These are phyloP conservation scores for Arctium minus DNA, from an alignment of 129 eudicot genomes.

Conservation along the genomic window DNA sequence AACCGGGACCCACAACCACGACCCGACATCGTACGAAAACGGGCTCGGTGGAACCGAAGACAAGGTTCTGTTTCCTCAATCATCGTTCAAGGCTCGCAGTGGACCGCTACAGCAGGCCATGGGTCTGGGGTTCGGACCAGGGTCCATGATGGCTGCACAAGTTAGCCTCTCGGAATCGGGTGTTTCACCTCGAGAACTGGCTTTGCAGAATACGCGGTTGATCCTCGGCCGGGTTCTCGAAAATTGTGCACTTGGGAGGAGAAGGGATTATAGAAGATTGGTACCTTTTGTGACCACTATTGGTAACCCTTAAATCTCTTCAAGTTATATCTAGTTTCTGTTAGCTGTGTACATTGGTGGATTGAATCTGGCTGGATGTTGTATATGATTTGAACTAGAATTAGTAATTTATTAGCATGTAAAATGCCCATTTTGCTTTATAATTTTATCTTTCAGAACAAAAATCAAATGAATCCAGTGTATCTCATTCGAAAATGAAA, in stretches of 20 bases:
- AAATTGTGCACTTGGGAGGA: conserved; percentile 86
- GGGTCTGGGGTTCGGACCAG: conserved; percentile 64
- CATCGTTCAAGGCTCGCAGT: conserved; percentile 91
- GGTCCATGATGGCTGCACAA: conserved; percentile 41
- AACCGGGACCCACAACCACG: conserved; percentile 68
- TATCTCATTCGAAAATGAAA: not conserved
- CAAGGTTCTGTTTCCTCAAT: conserved; percentile 77
- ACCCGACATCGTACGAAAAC: conserved; percentile 52
- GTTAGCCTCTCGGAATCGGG: conserved; percentile 53
- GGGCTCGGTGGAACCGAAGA: conserved; percentile 70
- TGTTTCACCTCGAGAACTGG: conserved; percentile 67
- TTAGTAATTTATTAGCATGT: conserved; percentile 26
- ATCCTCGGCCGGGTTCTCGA: conserved; percentile 92
- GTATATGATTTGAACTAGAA: conserved; percentile 33
- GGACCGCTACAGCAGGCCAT: conserved; percentile 82
- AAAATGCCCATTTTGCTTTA: conserved; percentile 9
- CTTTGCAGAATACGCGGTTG: conserved; percentile 85
- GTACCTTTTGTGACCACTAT: conserved; percentile 82
- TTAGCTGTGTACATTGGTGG: conserved; percentile 20
- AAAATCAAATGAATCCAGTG: not conserved
- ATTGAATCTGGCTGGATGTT: conserved; percentile 21
- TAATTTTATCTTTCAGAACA: not conserved
- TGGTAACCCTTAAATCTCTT: conserved; percentile 42
- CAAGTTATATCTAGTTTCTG: not conserved
- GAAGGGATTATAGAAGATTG: conserved; percentile 86